phyloP scores from a whole-genome alignment of 331 rosid species.

The Acacia pycnantha region DNA sequence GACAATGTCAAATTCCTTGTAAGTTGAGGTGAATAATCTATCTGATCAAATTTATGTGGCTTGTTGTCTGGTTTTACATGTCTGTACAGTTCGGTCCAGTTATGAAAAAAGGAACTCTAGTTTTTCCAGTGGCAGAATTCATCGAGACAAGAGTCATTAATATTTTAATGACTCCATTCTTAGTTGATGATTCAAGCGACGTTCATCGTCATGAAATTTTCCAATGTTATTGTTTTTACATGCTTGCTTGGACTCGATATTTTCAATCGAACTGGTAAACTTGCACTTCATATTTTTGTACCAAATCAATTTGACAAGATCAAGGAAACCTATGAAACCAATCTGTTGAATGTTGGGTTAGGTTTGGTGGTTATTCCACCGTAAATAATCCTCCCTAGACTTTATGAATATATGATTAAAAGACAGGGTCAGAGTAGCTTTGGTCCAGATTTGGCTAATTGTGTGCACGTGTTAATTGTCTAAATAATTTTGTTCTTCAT shows the following conservation, averaged over 20 bases:
- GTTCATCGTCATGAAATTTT: neutral
- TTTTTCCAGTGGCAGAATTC: neutral
- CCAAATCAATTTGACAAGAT: neutral
- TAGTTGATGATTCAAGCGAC: neutral
- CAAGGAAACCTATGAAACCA: neutral
- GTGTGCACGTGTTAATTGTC: neutral
- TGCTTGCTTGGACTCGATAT: neutral
- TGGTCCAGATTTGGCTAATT: neutral
- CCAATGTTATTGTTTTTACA: neutral
- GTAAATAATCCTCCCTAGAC: neutral
- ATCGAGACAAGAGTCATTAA: neutral
- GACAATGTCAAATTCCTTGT: conserved; percentile 37
- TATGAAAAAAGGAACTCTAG: neutral
- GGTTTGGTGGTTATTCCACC: neutral
- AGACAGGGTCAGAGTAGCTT: neutral
- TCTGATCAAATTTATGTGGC: conserved; percentile 10
- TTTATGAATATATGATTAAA: neutral
- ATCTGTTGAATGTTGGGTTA: neutral
- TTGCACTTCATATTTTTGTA: neutral
- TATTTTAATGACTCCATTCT: neutral
- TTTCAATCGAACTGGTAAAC: neutral
- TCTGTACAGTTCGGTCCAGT: neutral
- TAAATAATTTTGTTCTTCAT: neutral
- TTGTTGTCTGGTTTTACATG: neutral
- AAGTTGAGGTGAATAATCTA: conserved; percentile 31